Evolutionary conservation across 1,284 basidiomycete genomes (phyloP).

Genomic region (Ceratobasidium sp.): DNA sequence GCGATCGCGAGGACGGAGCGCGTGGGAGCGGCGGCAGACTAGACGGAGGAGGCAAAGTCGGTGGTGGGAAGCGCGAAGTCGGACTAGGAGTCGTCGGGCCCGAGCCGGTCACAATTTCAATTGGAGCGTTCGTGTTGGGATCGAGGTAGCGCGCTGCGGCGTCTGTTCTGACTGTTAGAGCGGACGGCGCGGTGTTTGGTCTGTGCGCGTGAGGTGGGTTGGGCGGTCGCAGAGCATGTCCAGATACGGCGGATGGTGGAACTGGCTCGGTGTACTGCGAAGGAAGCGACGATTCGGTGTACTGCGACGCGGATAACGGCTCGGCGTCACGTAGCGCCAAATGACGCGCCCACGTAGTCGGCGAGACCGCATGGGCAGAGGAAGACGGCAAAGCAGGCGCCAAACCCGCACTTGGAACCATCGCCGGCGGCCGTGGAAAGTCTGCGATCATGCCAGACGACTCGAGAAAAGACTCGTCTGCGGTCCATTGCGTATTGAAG

Average conservation of each 20-base stretch:
- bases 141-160: constrained; percentile 3
- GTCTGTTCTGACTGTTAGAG: constrained; percentile 11
- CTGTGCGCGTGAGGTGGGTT: neutral
- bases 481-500: constrained; percentile 34
- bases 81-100: constrained; percentile 13
- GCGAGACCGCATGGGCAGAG: neutral
- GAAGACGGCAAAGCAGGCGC: neutral
- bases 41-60: neutral
- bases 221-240: constrained; percentile 1
- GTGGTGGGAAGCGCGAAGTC: neutral
- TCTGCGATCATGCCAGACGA: constrained; percentile 22
- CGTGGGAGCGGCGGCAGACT: constrained; percentile 2
- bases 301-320: neutral
- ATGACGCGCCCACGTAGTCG: neutral
- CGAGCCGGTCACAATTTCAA: constrained; percentile 14
- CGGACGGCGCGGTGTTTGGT: neutral
- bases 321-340: neutral
- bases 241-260: neutral
- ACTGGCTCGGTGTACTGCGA: neutral
- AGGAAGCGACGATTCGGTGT: neutral
- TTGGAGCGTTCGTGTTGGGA: constrained; percentile 8
- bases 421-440: constrained; percentile 24
- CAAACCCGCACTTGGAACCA: neutral
- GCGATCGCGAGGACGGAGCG: neutral
- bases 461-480: constrained; percentile 25